A percentile compares a stretch with the other conserved stretches of the same genome.
Conservation (phyloP, 2,329 filamentous ascomycete species). For the Coniochaeta prunicola region DNA sequence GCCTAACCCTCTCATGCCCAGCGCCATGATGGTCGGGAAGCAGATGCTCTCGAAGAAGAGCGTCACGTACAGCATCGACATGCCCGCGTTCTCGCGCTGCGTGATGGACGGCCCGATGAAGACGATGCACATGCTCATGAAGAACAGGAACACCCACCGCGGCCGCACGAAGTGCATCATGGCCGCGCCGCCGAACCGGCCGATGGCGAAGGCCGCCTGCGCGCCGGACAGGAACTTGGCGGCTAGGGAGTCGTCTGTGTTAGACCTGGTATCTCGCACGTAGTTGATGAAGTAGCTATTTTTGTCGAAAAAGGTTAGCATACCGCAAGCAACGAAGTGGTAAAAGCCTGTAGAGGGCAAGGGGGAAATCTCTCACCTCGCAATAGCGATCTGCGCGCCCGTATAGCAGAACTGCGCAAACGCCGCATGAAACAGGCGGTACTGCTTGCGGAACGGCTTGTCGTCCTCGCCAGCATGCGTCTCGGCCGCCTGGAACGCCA, state of each 20-base stretch:
- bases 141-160: constrained; percentile 60
- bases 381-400: constrained; percentile 62
- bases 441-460: constrained; percentile 62
- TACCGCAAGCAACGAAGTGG: not conserved
- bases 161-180: constrained; percentile 63
- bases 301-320: constrained; percentile 9
- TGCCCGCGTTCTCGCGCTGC: constrained; percentile 35
- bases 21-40: constrained; percentile 74
- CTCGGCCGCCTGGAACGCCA: constrained; percentile 52
- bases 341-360: not conserved
- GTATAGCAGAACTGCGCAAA: constrained; percentile 74
- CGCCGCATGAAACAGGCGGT: constrained; percentile 67
- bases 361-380: constrained; percentile 19
- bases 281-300: constrained; percentile 71
- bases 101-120: constrained; percentile 49
- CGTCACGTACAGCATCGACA: constrained; percentile 59
- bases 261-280: constrained; percentile 50
- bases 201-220: constrained; percentile 64
- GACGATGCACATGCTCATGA: constrained; percentile 56
- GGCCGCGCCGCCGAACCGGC: constrained; percentile 60
- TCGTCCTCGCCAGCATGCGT: constrained; percentile 46
- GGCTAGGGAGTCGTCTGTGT: constrained; percentile 41
- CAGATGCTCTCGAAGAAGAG: constrained; percentile 76
- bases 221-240: constrained; percentile 68
- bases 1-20: constrained; percentile 69